Evolutionary conservation across 306 rosid genomes (phyloP).

Genomic region (Styphnolobium japonicum): DNA sequence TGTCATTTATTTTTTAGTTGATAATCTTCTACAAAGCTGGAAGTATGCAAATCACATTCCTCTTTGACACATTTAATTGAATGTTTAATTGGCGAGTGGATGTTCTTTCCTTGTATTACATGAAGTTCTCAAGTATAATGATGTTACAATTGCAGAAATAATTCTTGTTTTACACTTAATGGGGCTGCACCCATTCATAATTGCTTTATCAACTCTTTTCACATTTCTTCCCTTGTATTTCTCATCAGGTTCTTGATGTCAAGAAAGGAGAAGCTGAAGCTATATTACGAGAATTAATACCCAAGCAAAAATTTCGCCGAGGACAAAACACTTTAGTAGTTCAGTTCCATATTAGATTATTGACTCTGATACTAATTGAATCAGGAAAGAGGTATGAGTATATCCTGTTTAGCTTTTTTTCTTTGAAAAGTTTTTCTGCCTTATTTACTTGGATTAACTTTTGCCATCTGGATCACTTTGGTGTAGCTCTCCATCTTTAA

Average conservation of each 20-base stretch:
- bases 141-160: not conserved
- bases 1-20: not conserved
- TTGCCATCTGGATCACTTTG: not conserved
- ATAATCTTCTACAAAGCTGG: not conserved
- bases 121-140: not conserved
- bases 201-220: not conserved
- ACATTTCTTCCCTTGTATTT: not conserved
- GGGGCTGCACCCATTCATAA: not conserved
- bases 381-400: slow-evolving; percentile 30
- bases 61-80: not conserved
- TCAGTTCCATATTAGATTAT: slow-evolving; percentile 30
- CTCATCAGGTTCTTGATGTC: slow-evolving; percentile 26
- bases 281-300: slow-evolving; percentile 28
- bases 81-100: not conserved
- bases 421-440: not conserved
- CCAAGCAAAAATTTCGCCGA: not conserved
- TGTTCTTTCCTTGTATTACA: not conserved
- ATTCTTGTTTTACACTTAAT: not conserved
- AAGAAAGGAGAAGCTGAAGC: slow-evolving; percentile 41
- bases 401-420: not conserved
- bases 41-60: not conserved
- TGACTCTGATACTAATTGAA: slow-evolving; percentile 24
- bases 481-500: slow-evolving; percentile 28
- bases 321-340: slow-evolving; percentile 6
- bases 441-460: not conserved